These are phyloP conservation scores for Syncephalastrum sp. DNA, from an alignment of 371 early-diverging fungal species.

Conservation along the genomic window DNA sequence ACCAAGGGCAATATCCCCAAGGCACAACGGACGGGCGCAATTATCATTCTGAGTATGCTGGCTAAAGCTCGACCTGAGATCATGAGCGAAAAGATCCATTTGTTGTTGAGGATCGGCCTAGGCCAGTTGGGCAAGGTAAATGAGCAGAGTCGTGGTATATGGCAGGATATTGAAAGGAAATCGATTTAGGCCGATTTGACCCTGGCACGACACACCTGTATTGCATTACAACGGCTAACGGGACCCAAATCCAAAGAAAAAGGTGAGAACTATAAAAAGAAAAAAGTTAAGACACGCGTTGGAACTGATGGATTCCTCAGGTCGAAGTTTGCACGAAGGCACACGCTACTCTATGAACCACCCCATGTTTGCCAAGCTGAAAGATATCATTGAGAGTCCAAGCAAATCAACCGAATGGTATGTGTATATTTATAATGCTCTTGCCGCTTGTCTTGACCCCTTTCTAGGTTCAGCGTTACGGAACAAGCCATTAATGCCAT, in stretches of 20 bases:
- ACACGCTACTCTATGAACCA: slow-evolving; percentile 73
- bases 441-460: slow-evolving; percentile 3
- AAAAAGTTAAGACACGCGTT: not conserved
- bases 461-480: slow-evolving; percentile 78
- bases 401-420: slow-evolving; percentile 69
- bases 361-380: slow-evolving; percentile 67
- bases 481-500: slow-evolving; percentile 93
- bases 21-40: slow-evolving; percentile 83
- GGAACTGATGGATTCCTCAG: slow-evolving; percentile 1
- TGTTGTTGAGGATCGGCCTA: slow-evolving; percentile 81
- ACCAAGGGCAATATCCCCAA: slow-evolving; percentile 64
- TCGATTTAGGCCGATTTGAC: slow-evolving; percentile 59
- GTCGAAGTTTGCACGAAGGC: slow-evolving; percentile 54
- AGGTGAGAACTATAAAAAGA: slow-evolving; percentile 31
- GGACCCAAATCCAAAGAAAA: slow-evolving; percentile 48
- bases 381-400: slow-evolving; percentile 62
- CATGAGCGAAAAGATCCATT: slow-evolving; percentile 79
- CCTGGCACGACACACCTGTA: slow-evolving; percentile 87
- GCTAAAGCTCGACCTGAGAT: slow-evolving; percentile 79
- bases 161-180: not conserved
- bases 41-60: slow-evolving; percentile 90
- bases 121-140: slow-evolving; percentile 75
- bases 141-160: not conserved
- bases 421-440: slow-evolving; percentile 1
- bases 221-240: slow-evolving; percentile 81